Evolutionary conservation across 2,329 filamentous ascomycete genomes (phyloP), one percentile per base, ranked within the genome.

Genomic region (Huntiella moniliformis): DNA sequence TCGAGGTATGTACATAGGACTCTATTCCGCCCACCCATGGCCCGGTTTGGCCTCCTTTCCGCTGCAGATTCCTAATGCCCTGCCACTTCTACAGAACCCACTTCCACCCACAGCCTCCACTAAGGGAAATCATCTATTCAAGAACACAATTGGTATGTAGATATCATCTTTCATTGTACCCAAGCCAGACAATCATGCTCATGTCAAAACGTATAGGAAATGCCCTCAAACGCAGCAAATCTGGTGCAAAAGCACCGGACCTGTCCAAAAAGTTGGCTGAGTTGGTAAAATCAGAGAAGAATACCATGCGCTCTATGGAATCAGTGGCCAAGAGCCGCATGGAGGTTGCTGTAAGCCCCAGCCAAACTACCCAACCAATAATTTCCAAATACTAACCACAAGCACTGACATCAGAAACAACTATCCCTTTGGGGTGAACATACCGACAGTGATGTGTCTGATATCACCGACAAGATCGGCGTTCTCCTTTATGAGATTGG

Each of bases 221-320:
- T 73, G 71, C 73, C 51, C 74, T 86, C 60, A 74, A 82, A 56
- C 73, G 77, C 58, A 79, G 80, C 58, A 73, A 79, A 38, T 80
- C 82, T 52, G 82, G 82, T 54, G 79, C 81, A 55, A 86, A 85
- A 53, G 74, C 75, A 52, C 74, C 87, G 48, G 91, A 98, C 57
- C 78, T 98, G 49, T 82, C 91, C 49, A 95, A 94, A 74, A 98
- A 98, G 74, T 79, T 98, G 52, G 85, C 87, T 36, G 84, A 93
- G 67, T 75, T 98, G 45, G 91, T 98, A 52, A 98, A 98, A 76
- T 98, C 98, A 91, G 91, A 98, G 69, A 98, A 98, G 78, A 96
- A 98, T 61, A 84, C 95, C 48, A 98, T 98, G 91, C 85, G 91
- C 63, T 95, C 86, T 61, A 79, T 96, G 72, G 91, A 98, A 62